Conservation (phyloP, 2,329 filamentous ascomycete species). For the Colletotrichum tropicale region DNA sequence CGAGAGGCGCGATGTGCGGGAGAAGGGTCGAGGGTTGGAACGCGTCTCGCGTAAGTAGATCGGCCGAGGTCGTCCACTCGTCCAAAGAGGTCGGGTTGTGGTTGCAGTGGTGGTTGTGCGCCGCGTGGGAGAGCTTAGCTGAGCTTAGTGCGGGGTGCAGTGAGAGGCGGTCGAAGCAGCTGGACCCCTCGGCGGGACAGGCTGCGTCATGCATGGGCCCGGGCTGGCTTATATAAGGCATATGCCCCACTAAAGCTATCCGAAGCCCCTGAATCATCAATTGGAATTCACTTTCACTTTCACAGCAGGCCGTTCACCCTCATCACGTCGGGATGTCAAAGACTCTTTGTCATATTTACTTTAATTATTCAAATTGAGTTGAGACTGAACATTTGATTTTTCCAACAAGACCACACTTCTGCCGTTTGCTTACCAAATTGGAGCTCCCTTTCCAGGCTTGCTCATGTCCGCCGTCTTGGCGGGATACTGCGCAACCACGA, state of each 20-base stretch:
- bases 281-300: background rate
- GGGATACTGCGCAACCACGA: background rate
- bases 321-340: background rate
- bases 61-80: background rate
- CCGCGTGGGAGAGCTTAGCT: background rate
- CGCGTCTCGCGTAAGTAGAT: background rate
- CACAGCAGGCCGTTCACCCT: background rate
- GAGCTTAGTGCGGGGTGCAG: background rate
- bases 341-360: background rate
- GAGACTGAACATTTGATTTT: too few relatives aligned
- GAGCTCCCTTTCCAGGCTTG: background rate
- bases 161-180: background rate
- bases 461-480: background rate
- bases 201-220: background rate
- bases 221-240: background rate
- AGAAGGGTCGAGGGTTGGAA: background rate
- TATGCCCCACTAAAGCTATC: background rate
- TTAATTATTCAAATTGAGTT: background rate
- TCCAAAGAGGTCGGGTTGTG: background rate
- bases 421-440: background rate
- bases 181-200: background rate
- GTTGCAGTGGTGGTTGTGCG: background rate
- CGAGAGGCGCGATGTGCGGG: background rate
- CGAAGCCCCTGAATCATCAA: background rate
- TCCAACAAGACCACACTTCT: background rate